Base-by-base conservation (phyloP, 306 rosid species). In the Trifolium repens region DNA sequence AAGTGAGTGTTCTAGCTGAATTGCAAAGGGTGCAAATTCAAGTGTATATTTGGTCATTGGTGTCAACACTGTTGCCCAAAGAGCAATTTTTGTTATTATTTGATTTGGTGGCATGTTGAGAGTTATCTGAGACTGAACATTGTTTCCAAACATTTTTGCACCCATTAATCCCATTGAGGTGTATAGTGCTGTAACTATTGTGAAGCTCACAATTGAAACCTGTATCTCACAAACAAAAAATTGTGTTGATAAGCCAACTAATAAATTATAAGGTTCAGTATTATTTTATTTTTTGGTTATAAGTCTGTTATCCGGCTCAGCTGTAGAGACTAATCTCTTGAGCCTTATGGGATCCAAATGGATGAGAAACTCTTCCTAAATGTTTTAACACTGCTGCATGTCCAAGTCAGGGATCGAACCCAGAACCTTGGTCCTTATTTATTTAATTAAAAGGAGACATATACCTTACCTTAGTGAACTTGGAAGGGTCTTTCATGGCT, bases 11-110 rank as follows among this genome's bases (percentile, higher is more conserved):
- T 90, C 93, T 2, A 92, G 49, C n/a, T 92, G 97, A 76, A 85
- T 75, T 6, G 96, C 89, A 1, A 92, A 46, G 2, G 97, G 97
- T 27, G 91, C 85, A 52, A 92, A 87, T 74, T 87, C 97, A 13
- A 92, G 87, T 0, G 97, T 93, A 65, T 92, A 92, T 80, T 92
- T 92, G 67, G 93, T 90, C 84, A 92, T 87, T 8, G 97, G 96
- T 6, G 93, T 84, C 1, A 92, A 70, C 50, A 90, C 97, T 0
- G 93, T 90, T 34, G 97, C 93, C 91, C 96, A 88, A 11, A 87
- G 30, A n/a, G 90, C 96, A 24, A 90, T 77, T 75, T 92, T 87
- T 13, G 97, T 88, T 5, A 79, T 73, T 0, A 81, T 53, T 2
- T 70, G 47, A 40, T 81, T 80, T 27, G 74, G 81, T 16, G 96